Evolutionary conservation across 768 basidiomycete species (phyloP), one percentile per base, ranked within the genome.

Genomic region (Russula emetica): DNA sequence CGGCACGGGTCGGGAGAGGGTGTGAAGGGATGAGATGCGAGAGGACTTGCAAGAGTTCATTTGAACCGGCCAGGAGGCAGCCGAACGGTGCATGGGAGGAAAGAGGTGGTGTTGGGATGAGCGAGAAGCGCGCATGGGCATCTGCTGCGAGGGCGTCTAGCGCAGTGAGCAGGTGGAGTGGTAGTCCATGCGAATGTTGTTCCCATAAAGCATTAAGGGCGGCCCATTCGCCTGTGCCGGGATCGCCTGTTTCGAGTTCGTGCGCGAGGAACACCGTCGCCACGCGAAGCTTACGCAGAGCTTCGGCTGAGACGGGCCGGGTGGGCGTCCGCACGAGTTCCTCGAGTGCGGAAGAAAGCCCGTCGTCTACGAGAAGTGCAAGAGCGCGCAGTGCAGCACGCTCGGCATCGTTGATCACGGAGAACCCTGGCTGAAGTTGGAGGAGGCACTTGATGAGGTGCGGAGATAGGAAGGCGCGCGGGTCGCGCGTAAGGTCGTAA

Each of bases 361-460:
- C 88, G 61, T 87, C 83, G 38, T 89, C 83, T 0, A 83, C 85
- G n/a, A 92, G 82, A 28, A 79, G 74, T 0, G 88, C 87, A 14
- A 85, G 77, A 68, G 85, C 81, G 26, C 81, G 80, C 70, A 92
- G 76, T 9, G 81, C 78, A 30, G 82, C 73, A 13, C 83, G 77
- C 60, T 88, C 86, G 30, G 81, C 77, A 42, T 87, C 83, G 1
- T 80, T 77, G 55, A 90, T 88, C 67, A 76, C 82, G 9, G 84
- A 82, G 32, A 87, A 78, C 1, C 86, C 85, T 7, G 80, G 80
- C 53, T 79, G 75, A 59, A 89, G 80, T 11, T 80, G 75, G n/a
- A 84, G 77, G 20, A 90, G 77, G 45, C 83, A 82, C 53, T 81
- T 79, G 47, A 83, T 75, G 30, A 92, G 75, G 67, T 87, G 83